A percentile compares a stretch with the other conserved stretches of the same genome.
These are phyloP conservation scores for Rhodamnia rubescens DNA, from an alignment of 345 rosid genomes.

Conservation along the genomic window DNA sequence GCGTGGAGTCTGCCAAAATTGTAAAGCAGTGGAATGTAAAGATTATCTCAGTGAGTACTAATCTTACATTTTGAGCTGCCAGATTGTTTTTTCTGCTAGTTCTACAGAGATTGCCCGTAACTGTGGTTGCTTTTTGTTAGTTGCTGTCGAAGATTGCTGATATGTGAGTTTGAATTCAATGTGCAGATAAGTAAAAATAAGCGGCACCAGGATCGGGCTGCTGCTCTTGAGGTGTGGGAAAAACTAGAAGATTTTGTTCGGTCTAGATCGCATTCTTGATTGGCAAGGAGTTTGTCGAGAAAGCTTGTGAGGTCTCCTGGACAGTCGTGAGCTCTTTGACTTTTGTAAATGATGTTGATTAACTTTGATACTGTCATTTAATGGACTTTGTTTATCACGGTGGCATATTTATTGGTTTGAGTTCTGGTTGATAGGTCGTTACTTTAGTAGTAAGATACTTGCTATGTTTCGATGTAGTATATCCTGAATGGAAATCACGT, in stretches of 20 bases:
- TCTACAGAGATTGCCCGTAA: not conserved
- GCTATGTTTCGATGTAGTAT: not conserved
- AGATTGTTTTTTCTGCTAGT: not conserved
- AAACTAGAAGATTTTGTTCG: conserved; percentile 84
- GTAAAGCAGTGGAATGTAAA: conserved; percentile 99
- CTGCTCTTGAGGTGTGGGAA: conserved; percentile 96
- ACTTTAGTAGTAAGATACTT: not conserved
- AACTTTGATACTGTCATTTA: not conserved
- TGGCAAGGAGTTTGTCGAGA: not conserved
- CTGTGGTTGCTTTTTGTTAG: not conserved
- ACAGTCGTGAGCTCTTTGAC: not conserved
- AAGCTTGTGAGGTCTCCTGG: not conserved
- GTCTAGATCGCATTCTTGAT: conserved; percentile 68
- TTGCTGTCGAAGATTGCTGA: not conserved
- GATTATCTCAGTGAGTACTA: conserved; percentile 66
- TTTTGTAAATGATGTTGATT: not conserved
- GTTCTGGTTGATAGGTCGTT: not conserved
- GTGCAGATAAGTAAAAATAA: conserved; percentile 93
- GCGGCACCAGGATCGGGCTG: conserved; percentile 91
- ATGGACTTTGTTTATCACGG: not conserved
- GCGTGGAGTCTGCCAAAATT: conserved; percentile 81
- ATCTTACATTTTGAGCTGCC: not conserved
- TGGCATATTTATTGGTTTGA: not conserved
- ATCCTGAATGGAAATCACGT: not conserved
- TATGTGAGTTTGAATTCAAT: not conserved